Percentiles rank a stretch among this genome's conserved stretches.
phyloP scores from a whole-genome alignment of 169 alveolate species.

The Cryptosporidium muris region DNA sequence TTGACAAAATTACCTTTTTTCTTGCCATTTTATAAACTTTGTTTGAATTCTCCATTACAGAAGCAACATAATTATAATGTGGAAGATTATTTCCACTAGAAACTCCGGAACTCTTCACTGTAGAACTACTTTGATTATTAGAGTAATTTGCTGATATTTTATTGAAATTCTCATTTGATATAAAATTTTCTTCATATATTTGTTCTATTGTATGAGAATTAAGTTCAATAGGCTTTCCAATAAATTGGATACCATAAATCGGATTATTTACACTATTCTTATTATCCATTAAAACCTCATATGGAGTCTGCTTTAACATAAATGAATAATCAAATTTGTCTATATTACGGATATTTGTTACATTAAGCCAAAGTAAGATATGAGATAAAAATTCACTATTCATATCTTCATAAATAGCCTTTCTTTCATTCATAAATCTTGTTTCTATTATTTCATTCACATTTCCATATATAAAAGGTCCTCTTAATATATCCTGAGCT shows the following conservation, averaged over 20 bases:
- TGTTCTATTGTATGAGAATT: neutral
- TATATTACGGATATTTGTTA: neutral
- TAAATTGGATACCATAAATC: neutral
- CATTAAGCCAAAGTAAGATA: neutral
- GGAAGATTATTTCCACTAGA: neutral
- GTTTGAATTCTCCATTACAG: slow-evolving; percentile 50
- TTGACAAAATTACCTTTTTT: slow-evolving; percentile 23
- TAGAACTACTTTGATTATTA: neutral
- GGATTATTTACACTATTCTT: neutral
- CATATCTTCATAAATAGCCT: neutral
- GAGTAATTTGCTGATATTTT: neutral
- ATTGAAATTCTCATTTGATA: neutral
- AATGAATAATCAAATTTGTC: slow-evolving; percentile 11
- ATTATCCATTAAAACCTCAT: neutral
- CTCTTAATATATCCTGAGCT: slow-evolving; percentile 52
- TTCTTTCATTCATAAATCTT: neutral
- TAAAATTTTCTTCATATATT: neutral
- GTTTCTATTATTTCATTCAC: slow-evolving; percentile 21
- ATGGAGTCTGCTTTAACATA: neutral
- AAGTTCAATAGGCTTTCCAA: neutral
- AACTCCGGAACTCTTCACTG: neutral
- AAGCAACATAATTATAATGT: slow-evolving; percentile 54
- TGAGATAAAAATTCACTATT: slow-evolving; percentile 25
- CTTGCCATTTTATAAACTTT: slow-evolving; percentile 18
- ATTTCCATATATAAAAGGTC: slow-evolving; percentile 26